Conservation (phyloP, 768 basidiomycete species). For the Boletus reticulatus region DNA sequence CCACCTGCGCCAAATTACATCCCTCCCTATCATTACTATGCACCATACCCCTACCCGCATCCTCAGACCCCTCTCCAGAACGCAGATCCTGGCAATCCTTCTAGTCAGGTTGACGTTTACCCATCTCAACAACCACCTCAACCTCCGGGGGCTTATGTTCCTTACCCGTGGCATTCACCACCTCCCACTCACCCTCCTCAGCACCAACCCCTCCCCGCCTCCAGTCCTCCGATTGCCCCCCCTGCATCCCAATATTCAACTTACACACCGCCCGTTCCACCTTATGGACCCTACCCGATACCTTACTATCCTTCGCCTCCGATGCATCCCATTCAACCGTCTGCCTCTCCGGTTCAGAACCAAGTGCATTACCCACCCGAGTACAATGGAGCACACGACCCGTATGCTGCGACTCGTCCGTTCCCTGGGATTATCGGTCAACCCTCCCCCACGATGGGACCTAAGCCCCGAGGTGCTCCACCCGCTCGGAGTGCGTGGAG, state of each 20-base stretch:
- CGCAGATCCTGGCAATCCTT: conserved; percentile 32
- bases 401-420: conserved; percentile 20
- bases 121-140: conserved; percentile 32
- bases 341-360: conserved; percentile 26
- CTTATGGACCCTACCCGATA: conserved; percentile 37
- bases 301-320: conserved; percentile 32
- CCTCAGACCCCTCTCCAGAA: conserved; percentile 41
- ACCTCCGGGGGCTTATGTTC: conserved; percentile 29
- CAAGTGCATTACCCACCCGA: conserved; percentile 28
- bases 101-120: conserved; percentile 32
- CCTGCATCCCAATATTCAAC: conserved; percentile 32
- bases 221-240: conserved; percentile 31
- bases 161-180: conserved; percentile 35
- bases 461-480: conserved; percentile 34
- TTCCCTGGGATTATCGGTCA: conserved; percentile 33
- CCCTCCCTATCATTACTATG: conserved; percentile 39
- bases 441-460: conserved; percentile 26
- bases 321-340: conserved; percentile 25
- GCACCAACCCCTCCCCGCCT: conserved; percentile 33
- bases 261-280: conserved; percentile 30
- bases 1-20: conserved; percentile 39
- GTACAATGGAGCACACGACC: conserved; percentile 28
- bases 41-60: conserved; percentile 52
- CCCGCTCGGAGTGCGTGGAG: conserved; percentile 61
- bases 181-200: conserved; percentile 40